These are phyloP conservation scores for Nicotiana sylvestris DNA, from an alignment of 257 asterid genomes.

Conservation along the genomic window DNA sequence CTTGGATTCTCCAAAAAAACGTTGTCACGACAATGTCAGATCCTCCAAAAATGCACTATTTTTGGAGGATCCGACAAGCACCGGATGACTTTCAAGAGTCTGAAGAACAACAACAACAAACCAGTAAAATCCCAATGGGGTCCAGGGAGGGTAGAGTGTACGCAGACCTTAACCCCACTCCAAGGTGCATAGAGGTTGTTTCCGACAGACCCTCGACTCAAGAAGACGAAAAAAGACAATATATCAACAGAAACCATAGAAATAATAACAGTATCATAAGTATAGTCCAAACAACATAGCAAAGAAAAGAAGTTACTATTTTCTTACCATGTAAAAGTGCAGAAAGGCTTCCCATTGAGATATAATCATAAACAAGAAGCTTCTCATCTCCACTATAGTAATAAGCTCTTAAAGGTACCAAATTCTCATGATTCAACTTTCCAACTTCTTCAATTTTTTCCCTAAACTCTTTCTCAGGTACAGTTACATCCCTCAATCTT, in stretches of 20 bases:
- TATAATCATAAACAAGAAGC: conserved; percentile 79
- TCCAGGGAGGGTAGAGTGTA: too few relatives aligned
- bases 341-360: conserved; percentile 92
- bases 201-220: too few relatives aligned
- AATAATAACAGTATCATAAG: too few relatives aligned
- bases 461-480: conserved; percentile 68
- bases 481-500: conserved; percentile 68
- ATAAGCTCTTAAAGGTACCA: conserved; percentile 85
- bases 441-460: conserved; percentile 85
- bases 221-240: too few relatives aligned
- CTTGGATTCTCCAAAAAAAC: too few relatives aligned
- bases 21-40: too few relatives aligned
- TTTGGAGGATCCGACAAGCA: too few relatives aligned
- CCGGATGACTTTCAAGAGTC: too few relatives aligned
- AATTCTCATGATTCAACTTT: conserved; percentile 53
- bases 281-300: too few relatives aligned
- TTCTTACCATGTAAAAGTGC: conserved; percentile 82
- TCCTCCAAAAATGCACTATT: too few relatives aligned
- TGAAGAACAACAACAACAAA: neutral
- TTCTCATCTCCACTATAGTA: conserved; percentile 65
- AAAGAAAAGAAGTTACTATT: neutral
- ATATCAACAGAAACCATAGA: too few relatives aligned
- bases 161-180: neutral
- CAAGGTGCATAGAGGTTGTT: neutral
- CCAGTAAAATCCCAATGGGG: too few relatives aligned